Base-by-base conservation (phyloP, 2,329 filamentous ascomycete genomes). In the Aaosphaeria arxii region DNA sequence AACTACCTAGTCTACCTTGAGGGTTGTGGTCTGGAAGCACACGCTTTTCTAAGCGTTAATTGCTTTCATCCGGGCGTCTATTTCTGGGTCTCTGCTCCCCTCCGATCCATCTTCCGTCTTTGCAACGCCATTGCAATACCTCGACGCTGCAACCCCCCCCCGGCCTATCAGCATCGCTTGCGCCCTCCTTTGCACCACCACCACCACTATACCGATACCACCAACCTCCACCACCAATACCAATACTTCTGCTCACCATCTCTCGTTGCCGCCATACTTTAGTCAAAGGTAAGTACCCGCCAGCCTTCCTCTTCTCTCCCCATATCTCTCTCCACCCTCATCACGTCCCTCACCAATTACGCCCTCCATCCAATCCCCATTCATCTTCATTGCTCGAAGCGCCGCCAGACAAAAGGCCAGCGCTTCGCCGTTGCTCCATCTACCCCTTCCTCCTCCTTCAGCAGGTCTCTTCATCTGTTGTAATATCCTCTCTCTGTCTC, bases 381-480 rank as follows among this genome's bases (percentile, higher is more conserved):
- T 11, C 24, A 7, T 30, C 9, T 31, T 29, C 28, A 11, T 36
- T 31, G 17, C 41, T 43, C 64, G 50, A 71, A 70, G 67, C 69
- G 69, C 70, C 63, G 55, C 54, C 58, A 63, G 52, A 66, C 68
- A 71, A 70, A 72, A 73, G 63, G 60, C 61, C 60, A 63, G 64
- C 64, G 61, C 63, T 63, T 67, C 66, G 63, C 63, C 58, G 60
- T 52, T 59, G 48, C 30, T 42, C 56, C 53, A 57, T 46, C 58
- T 59, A 52, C 54, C 48, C 51, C 53, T 61, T 56, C 56, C 63
- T 53, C 64, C 58, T 64, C 31, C 63, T 65, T 60, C 64, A 71
- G 69, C 69, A 66, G 69, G 70, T 61, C 67, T 71, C 69, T 63
- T 67, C 71, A 68, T 68, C 51, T 62, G 62, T 64, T 66, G 68